These are phyloP conservation scores for Pythium myriotylum DNA, from an alignment of 352 stramenopile genomes.

Conservation along the genomic window DNA sequence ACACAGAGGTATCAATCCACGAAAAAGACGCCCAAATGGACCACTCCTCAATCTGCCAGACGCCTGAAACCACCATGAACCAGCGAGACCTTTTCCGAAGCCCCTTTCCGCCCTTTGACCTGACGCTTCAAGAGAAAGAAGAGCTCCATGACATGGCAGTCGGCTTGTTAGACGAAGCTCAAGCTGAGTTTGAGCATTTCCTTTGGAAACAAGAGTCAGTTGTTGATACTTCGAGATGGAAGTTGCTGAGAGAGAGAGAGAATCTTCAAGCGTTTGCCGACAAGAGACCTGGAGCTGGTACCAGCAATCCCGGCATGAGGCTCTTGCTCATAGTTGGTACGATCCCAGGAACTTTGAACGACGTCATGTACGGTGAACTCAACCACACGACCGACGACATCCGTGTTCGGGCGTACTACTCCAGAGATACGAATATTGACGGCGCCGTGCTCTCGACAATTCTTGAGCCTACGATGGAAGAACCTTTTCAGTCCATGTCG, in stretches of 20 bases:
- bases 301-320: conserved; percentile 5
- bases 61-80: too few relatives aligned
- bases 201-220: conserved; percentile 36
- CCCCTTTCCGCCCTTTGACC: conserved; percentile 45
- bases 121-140: conserved; percentile 47
- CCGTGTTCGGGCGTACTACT: conserved; percentile 52
- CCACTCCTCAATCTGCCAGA: too few relatives aligned
- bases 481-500: conserved; percentile 55
- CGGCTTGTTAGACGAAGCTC: conserved; percentile 43
- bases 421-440: conserved; percentile 42
- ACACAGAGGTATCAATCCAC: too few relatives aligned
- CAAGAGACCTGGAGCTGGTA: conserved; percentile 5
- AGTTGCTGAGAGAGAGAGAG: conserved; percentile 42
- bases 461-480: conserved; percentile 28
- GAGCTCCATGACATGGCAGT: conserved; percentile 43
- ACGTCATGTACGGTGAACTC: conserved; percentile 61
- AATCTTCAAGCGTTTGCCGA: conserved; percentile 46
- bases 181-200: conserved; percentile 45
- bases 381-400: conserved; percentile 41
- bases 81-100: conserved; percentile 35
- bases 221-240: conserved; percentile 42
- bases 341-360: conserved; percentile 46
- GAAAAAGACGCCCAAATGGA: too few relatives aligned
- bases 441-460: conserved; percentile 52
- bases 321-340: conserved; percentile 32